Evolutionary conservation across 129 eudicot species (phyloP), one percentile per base, ranked within the genome.

Genomic region (Centella asiatica): DNA sequence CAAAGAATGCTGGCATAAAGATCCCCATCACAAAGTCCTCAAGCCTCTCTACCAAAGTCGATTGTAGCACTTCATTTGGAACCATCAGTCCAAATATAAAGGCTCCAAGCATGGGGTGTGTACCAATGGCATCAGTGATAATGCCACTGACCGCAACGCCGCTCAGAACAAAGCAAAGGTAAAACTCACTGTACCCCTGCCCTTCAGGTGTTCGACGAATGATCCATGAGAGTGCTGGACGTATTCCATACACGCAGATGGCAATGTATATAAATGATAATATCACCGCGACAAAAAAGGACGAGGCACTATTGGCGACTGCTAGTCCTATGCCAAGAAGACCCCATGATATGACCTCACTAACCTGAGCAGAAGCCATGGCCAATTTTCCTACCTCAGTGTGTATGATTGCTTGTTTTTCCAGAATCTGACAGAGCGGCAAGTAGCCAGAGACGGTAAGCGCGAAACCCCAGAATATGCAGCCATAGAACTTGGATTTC

Each of bases 101-200:
- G 0, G 86, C 86, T 17, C 90, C 90, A 11, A 83, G 66, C 67
- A 80, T 71, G 6, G 85, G 80, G 37, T 83, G 84, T 14, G 90
- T 76, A 6, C 90, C 90, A 27, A 57, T 57, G 2, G 56, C 65
- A 45, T 83, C 86, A 4, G 78, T 60, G 3, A 80, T 13, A 18
- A 76, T 69, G 10, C 83, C 81, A 31, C 60, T 18, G 3, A 81
- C 19, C 12, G 64, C 56, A 54, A 65, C 71, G 32, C 82, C 81
- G 4, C 67, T 59, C 0, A 83, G 58, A 10, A 80, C 28, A 0
- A 66, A 62, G 37, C 79, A 69, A 17, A 77, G 66, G 25, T 69
- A 69, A 53, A 46, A 70, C 72, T 77, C 83, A 33, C 80, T 74
- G 32, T 73, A 77, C 9, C 79, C 82, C 34, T 83, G 80, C 5